Percentiles rank a stretch among this genome's conserved stretches.
Conservation (phyloP, 2,329 filamentous ascomycete genomes). For the Exophiala xenobiotica region DNA sequence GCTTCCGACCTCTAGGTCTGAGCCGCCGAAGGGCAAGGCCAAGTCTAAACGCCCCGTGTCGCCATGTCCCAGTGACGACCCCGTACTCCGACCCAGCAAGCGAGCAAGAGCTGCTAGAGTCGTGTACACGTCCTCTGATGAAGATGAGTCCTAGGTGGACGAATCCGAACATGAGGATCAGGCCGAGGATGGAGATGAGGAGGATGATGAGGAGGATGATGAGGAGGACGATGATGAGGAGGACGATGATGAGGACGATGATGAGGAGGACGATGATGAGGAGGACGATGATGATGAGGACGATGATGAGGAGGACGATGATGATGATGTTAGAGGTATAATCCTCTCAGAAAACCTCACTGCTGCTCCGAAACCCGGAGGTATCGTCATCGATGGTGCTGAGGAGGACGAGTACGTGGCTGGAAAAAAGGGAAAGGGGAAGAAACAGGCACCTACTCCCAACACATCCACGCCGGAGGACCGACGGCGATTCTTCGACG, state of each 20-base stretch:
- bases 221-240: too few species aligned
- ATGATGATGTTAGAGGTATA: too few species aligned
- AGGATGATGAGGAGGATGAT: not conserved
- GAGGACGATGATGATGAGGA: too few species aligned
- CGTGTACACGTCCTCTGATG: not conserved
- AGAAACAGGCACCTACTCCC: not conserved
- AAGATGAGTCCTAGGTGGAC: not conserved
- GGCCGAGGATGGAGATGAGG: not conserved
- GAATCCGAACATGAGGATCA: not conserved
- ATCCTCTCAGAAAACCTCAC: not conserved
- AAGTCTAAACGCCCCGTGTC: not conserved
- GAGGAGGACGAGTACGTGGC: not conserved
- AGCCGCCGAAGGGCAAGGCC: too few species aligned
- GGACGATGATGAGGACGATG: too few species aligned
- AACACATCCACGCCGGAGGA: not conserved
- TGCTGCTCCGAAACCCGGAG: not conserved
- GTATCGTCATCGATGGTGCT: not conserved
- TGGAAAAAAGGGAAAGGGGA: not conserved
- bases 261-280: too few species aligned
- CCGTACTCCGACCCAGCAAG: not conserved
- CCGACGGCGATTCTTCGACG: not conserved
- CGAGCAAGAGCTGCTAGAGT: not conserved
- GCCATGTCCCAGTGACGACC: not conserved
- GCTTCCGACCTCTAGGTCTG: too few species aligned
- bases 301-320: too few species aligned